Base-by-base conservation (phyloP, 352 stramenopile species). In the Globisporangium viniferum region DNA sequence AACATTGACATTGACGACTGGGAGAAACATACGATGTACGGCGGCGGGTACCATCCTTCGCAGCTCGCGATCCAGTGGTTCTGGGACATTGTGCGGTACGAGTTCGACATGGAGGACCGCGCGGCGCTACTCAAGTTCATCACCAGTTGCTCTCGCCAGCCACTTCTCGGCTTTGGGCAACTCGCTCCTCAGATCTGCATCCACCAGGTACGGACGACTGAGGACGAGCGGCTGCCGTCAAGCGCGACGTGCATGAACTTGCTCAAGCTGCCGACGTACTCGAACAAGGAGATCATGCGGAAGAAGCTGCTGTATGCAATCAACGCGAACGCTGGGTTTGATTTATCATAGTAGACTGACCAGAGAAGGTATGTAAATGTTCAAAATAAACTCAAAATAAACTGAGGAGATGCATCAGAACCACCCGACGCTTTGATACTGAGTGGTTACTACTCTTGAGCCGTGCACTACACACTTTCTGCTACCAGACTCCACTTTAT, bases 171-270 rank as follows among this genome's bases (percentile, higher is more conserved):
- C 0, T 99, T 99, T 81, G 81, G 76, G 2, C 87, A 89, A 54
- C 82, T 99, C 55, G 86, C 90, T 56, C 97, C 97, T 24, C 91
- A 91, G 53, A 98, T 99, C 73, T 98, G 94, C 55, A 96, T 99
- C 76, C 84, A 92, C 61, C 86, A 92, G 71, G 86, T 94, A 24
- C 86, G 84, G 33, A 88, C 88, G 35, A 75, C 79, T 14, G 81
- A 92, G 56, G 82, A 94, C 66, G 81, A 90, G 48, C 81, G 86
- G 0, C 66, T 94, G 54, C 86, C 84, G 18, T 92, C 86, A 20
- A 94, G 86, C 64, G 84, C 89, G 10, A 99, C 97, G 59, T 99
- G 97, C 81, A 99, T 99, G 86, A 99, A 99, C 74, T 82, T 96
- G 36, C 81, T 99, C 33, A 99, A 99, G 78, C 84, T 99, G 33